A percentile compares a stretch with the other conserved stretches of the same genome.
phyloP scores from a whole-genome alignment of 2,329 filamentous ascomycete species.

The Byssothecium circinans region DNA sequence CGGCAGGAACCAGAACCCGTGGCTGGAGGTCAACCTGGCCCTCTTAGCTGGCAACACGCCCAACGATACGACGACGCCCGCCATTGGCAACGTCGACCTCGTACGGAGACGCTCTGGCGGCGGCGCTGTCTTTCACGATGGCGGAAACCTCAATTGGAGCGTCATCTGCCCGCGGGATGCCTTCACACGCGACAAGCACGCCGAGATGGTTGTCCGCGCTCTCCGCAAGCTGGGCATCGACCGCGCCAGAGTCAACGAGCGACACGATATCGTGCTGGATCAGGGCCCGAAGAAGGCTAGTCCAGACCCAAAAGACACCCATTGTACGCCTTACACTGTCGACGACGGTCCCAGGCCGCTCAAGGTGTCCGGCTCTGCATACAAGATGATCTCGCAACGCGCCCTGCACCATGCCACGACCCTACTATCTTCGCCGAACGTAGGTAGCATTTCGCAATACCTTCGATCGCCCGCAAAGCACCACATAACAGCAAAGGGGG shows the following conservation, averaged over 20 bases:
- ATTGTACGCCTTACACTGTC: constrained; percentile 48
- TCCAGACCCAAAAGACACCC: constrained; percentile 44
- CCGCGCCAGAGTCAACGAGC: constrained; percentile 75
- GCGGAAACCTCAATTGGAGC: constrained; percentile 91
- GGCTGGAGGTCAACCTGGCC: constrained; percentile 81
- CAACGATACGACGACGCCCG: constrained; percentile 41
- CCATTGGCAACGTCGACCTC: constrained; percentile 56
- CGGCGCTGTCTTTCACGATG: constrained; percentile 91
- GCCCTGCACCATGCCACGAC: constrained; percentile 94
- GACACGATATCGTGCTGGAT: constrained; percentile 89
- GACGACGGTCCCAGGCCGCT: constrained; percentile 44
- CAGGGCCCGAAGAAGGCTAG: constrained; percentile 39
- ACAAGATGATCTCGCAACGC: constrained; percentile 80
- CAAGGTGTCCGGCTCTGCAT: constrained; percentile 93
- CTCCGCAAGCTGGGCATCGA: constrained; percentile 62
- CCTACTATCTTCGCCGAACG: constrained; percentile 74
- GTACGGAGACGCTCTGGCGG: constrained; percentile 86
- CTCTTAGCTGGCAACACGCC: constrained; percentile 52
- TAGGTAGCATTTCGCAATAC: constrained; percentile 68
- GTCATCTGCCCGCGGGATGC: constrained; percentile 76
- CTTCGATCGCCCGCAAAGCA: constrained; percentile 76
- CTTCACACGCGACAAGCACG: constrained; percentile 86
- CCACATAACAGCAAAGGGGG: constrained; percentile 79
- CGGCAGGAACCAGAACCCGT: constrained; percentile 96
- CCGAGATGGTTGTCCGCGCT: constrained; percentile 89